A percentile compares a stretch with the other conserved stretches of the same genome.
These are phyloP conservation scores for Salix caprea DNA, from an alignment of 345 rosid species.

Conservation along the genomic window DNA sequence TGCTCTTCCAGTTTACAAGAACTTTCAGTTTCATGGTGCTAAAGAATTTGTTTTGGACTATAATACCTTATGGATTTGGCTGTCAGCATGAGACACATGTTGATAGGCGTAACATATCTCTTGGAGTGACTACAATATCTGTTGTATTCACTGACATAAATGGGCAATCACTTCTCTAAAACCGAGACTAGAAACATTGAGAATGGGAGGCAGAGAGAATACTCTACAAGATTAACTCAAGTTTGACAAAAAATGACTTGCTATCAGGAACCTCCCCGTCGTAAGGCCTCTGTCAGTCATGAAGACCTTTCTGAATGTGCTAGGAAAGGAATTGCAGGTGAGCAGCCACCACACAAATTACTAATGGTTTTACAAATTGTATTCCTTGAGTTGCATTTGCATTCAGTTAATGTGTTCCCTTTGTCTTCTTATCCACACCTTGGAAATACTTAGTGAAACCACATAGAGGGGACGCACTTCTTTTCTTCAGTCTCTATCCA, in stretches of 20 bases:
- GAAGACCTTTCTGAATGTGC: conserved; percentile 90
- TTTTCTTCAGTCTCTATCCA: conserved; percentile 80
- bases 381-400: not conserved
- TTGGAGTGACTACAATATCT: not conserved
- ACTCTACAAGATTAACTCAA: not conserved
- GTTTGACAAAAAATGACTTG: conserved; percentile 11
- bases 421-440: conserved; percentile 4
- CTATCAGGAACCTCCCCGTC: conserved; percentile 63
- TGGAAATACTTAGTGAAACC: conserved; percentile 62
- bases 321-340: conserved; percentile 87
- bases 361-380: not conserved
- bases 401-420: not conserved
- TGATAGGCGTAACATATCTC: not conserved
- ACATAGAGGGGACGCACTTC: conserved; percentile 75
- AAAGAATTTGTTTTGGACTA: not conserved
- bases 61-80: not conserved
- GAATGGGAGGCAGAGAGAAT: not conserved
- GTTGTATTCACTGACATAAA: not conserved
- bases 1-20: not conserved
- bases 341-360: conserved; percentile 10
- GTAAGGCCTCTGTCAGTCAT: conserved; percentile 37
- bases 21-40: not conserved
- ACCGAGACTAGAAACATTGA: not conserved
- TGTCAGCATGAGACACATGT: not conserved
- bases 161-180: not conserved